Conservation (phyloP, 2,329 filamentous ascomycete genomes). For the Meredithiella fracta region DNA sequence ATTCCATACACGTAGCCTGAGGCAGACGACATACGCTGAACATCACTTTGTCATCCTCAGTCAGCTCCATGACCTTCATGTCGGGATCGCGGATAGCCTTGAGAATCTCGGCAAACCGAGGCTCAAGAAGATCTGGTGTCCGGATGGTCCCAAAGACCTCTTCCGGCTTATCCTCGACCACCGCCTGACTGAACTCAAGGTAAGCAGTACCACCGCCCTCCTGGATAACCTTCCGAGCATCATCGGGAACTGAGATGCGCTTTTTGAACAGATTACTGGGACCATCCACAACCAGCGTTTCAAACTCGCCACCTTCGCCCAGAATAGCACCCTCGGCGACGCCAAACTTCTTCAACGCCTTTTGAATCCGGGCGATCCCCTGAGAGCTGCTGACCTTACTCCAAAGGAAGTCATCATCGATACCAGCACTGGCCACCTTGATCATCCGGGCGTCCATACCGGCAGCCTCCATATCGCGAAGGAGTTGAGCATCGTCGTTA, state of each 20-base stretch:
- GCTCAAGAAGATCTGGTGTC: conserved; percentile 51
- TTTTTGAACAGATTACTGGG: conserved; percentile 56
- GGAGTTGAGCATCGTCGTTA: conserved; percentile 37
- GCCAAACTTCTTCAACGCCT: conserved; percentile 50
- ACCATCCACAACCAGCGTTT: conserved; percentile 76
- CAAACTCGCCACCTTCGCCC: conserved; percentile 91
- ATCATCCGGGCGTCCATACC: conserved; percentile 80
- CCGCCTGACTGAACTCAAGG: conserved; percentile 44
- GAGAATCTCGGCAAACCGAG: conserved; percentile 33
- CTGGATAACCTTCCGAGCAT: conserved; percentile 34
- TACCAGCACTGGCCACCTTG: conserved; percentile 81
- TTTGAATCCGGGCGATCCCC: conserved; percentile 32
- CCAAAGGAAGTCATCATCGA: conserved; percentile 71
- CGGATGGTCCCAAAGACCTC: conserved; percentile 23
- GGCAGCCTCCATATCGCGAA: conserved; percentile 64
- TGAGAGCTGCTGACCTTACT: conserved; percentile 49
- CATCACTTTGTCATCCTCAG: conserved; percentile 4
- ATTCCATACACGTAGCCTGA: conserved; percentile 4
- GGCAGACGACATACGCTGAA: conserved; percentile 14
- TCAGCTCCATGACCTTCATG: conserved; percentile 2
- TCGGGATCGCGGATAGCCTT: conserved; percentile 18
- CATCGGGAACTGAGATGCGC: conserved; percentile 45
- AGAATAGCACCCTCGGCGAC: conserved; percentile 50
- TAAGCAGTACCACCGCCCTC: conserved; percentile 68
- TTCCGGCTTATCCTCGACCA: conserved; percentile 29